Evolutionary conservation across 148 eudicot genomes (phyloP), one percentile per base, ranked within the genome.

Genomic region (Fagopyrum esculentum): DNA sequence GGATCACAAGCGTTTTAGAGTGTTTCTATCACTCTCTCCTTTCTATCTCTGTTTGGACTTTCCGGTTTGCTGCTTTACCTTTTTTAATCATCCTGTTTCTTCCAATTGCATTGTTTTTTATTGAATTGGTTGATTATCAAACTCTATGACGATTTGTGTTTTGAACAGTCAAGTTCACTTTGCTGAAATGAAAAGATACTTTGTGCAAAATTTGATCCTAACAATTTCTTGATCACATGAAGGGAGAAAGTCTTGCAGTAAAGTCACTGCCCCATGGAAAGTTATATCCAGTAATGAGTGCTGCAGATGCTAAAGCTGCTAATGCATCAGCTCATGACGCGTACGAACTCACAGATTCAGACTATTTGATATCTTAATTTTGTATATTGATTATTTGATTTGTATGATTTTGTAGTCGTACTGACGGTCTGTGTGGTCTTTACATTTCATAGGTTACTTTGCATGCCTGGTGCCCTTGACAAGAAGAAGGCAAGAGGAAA

Each of bases 211-310:
- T 5, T n/a, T 9, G 15, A 26, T 10, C 66, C 35, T 59, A 59
- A 59, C 12, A 54, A 15, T 66, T 17, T 40, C 44, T 71, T 61
- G n/a, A 5, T 75, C 52, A n/a, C 51, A n/a, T 9, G 77, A 15
- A 91, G 97, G 97, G 98, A 69, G 83, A 88, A 81, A 94, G 98
- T 81, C 89, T 94, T 68, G 87, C 97, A 6, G 72, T 83, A 4
- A 78, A 75, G 78, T 82, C 85, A 60, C 76, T 94, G 74, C 87
- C 81, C 12, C 74, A 68, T 9, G 76, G 81, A 52, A 89, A 84
- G 80, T 84, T 77, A 19, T 94, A 79, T 76, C 87, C 86, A 3
- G 40, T 94, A 51, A 78, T 88, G 26, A 85, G 83, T 30, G 89
- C 95, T 6, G 72, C 71, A 47, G 49, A 79, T 47, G 97, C 90